Percentiles rank a stretch among this genome's conserved stretches.
Evolutionary conservation across 371 early-diverging fungal species (phyloP).

Genomic region (Rhizomucor pusillus): DNA sequence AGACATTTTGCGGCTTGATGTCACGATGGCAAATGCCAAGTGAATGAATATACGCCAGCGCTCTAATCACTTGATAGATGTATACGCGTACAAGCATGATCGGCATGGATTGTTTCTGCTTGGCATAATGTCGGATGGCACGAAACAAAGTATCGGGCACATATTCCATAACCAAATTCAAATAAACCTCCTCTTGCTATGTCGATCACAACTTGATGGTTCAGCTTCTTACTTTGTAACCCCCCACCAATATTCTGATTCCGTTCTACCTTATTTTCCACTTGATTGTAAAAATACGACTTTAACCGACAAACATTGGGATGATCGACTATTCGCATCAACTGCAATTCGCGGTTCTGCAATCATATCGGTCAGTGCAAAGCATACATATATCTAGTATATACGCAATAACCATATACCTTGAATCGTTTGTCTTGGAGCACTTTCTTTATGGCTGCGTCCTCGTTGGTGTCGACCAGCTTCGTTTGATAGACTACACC

Average conservation of each 20-base stretch:
- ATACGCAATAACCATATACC: conserved; percentile 43
- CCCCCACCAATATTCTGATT: neutral
- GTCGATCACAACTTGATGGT: neutral
- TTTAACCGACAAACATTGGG: conserved; percentile 81
- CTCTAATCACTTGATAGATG: conserved; percentile 94
- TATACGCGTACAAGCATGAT: conserved; percentile 91
- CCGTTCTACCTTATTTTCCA: conserved; percentile 46
- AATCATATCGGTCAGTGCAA: neutral
- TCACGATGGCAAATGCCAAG: conserved; percentile 62
- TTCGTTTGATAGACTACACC: conserved; percentile 95
- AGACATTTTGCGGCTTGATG: conserved; percentile 63
- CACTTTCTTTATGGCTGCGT: conserved; percentile 93
- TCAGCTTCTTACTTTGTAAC: conserved; percentile 1
- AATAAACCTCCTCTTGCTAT: conserved; percentile 79
- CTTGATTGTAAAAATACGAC: conserved; percentile 82
- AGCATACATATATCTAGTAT: no score
- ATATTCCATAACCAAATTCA: conserved; percentile 84
- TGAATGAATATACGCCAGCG: conserved; percentile 69
- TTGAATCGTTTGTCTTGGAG: conserved; percentile 95
- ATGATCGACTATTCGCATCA: conserved; percentile 83
- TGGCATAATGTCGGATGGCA: conserved; percentile 79
- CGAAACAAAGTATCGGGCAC: conserved; percentile 89
- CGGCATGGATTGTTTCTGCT: conserved; percentile 92
- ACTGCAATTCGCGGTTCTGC: conserved; percentile 89
- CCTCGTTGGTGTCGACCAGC: conserved; percentile 71